These are phyloP conservation scores for Mangifera indica DNA, from an alignment of 345 rosid genomes.

Conservation along the genomic window DNA sequence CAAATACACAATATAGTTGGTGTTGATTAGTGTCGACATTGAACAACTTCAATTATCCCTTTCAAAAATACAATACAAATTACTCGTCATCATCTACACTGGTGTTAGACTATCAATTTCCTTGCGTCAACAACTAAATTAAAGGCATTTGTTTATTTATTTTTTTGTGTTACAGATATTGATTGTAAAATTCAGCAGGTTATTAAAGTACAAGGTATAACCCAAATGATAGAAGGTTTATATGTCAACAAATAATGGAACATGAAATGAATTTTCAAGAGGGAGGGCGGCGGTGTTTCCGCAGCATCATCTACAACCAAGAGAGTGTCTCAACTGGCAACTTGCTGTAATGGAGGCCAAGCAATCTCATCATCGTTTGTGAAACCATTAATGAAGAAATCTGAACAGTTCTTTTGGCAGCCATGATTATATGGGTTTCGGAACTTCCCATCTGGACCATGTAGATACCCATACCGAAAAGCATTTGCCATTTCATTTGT, in stretches of 20 bases:
- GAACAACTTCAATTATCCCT: neutral
- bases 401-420: conserved; percentile 76
- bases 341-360: conserved; percentile 61
- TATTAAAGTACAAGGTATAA: neutral
- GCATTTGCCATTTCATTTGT: conserved; percentile 81
- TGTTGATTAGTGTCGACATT: neutral
- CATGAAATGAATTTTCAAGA: neutral
- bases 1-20: neutral
- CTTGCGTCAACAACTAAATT: neutral
- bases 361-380: conserved; percentile 75
- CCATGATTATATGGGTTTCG: conserved; percentile 95
- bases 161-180: neutral
- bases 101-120: neutral
- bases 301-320: neutral
- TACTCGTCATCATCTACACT: neutral
- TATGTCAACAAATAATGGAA: conserved; percentile 5
- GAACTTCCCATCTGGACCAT: conserved; percentile 73
- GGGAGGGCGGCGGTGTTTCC: neutral
- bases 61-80: neutral
- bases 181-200: neutral
- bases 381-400: conserved; percentile 68
- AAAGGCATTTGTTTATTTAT: no score
- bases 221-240: neutral
- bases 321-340: conserved; percentile 30
- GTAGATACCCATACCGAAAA: conserved; percentile 69